phyloP scores from a whole-genome alignment of 2,329 filamentous ascomycete genomes.

The Penicillium crustosum region DNA sequence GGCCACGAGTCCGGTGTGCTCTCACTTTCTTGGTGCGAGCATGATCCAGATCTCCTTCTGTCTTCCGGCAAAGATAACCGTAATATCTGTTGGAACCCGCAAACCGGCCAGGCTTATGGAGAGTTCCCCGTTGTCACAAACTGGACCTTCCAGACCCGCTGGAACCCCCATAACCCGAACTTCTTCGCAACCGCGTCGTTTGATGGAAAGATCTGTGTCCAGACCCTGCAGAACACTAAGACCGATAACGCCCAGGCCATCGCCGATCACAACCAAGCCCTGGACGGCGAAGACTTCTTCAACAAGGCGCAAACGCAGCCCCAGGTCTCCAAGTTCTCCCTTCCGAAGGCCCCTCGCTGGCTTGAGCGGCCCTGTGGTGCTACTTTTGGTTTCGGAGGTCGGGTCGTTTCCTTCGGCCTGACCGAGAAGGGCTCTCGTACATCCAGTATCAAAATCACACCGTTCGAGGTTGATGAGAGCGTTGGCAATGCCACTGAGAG shows the following conservation, averaged over 20 bases:
- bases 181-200: slow-evolving; percentile 94
- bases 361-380: slow-evolving; percentile 79
- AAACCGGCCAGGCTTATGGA: slow-evolving; percentile 81
- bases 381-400: slow-evolving; percentile 93
- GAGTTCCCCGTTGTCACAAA: slow-evolving; percentile 98
- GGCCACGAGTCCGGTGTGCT: slow-evolving; percentile 94
- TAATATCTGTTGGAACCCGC: slow-evolving; percentile 93
- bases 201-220: slow-evolving; percentile 91
- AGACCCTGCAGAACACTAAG: slow-evolving; percentile 93
- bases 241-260: slow-evolving; percentile 64
- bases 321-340: slow-evolving; percentile 83
- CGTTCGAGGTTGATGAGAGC: slow-evolving; percentile 83
- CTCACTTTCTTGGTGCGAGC: slow-evolving; percentile 90
- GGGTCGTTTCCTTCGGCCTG: slow-evolving; percentile 72
- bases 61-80: slow-evolving; percentile 97
- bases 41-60: slow-evolving; percentile 83
- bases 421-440: slow-evolving; percentile 61
- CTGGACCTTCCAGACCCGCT: slow-evolving; percentile 95
- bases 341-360: slow-evolving; percentile 86
- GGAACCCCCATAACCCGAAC: slow-evolving; percentile 89
- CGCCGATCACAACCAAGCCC: slow-evolving; percentile 62
- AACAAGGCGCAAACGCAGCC: slow-evolving; percentile 88
- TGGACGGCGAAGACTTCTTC: slow-evolving; percentile 96
- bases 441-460: slow-evolving; percentile 79
- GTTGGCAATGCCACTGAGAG: slow-evolving; percentile 81